Evolutionary conservation across 2,329 filamentous ascomycete species (phyloP).

Genomic region (Cyphellophora europaea): DNA sequence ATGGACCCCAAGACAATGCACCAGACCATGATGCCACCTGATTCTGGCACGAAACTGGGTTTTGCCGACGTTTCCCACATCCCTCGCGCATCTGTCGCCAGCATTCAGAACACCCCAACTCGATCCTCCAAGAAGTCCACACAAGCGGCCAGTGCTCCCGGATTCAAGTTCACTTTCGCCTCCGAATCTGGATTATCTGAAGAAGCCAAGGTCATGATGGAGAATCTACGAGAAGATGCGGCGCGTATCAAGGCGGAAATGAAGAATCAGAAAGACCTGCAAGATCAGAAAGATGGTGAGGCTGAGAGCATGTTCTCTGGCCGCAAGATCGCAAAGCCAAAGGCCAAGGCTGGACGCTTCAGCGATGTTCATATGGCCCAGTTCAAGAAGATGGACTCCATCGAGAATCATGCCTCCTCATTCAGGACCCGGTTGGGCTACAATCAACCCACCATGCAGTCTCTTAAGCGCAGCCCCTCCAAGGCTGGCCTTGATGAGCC

Average conservation of each 20-base stretch:
- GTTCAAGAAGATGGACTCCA: slow-evolving; percentile 98
- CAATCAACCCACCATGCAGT: slow-evolving; percentile 28
- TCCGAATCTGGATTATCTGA: slow-evolving; percentile 34
- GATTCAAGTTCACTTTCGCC: slow-evolving; percentile 37
- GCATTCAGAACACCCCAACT: slow-evolving; percentile 31
- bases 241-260: slow-evolving; percentile 62
- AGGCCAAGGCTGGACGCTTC: slow-evolving; percentile 67
- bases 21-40: slow-evolving; percentile 60
- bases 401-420: slow-evolving; percentile 73
- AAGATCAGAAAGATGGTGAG: slow-evolving; percentile 39
- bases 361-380: slow-evolving; percentile 78
- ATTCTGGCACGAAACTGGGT: slow-evolving; percentile 71
- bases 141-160: slow-evolving; percentile 27
- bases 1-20: slow-evolving; percentile 89
- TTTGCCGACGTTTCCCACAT: slow-evolving; percentile 39
- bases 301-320: slow-evolving; percentile 31
- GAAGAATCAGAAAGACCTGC: slow-evolving; percentile 49
- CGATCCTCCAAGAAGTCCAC: slow-evolving; percentile 8
- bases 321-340: slow-evolving; percentile 72
- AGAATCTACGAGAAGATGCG: slow-evolving; percentile 63
- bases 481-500: slow-evolving; percentile 59
- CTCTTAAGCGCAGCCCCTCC: slow-evolving; percentile 43
- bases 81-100: slow-evolving; percentile 12
- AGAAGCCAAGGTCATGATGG: slow-evolving; percentile 49
- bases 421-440: slow-evolving; percentile 45